phyloP scores from a whole-genome alignment of 768 basidiomycete species.

The Lepiota brunneoincarnata region DNA sequence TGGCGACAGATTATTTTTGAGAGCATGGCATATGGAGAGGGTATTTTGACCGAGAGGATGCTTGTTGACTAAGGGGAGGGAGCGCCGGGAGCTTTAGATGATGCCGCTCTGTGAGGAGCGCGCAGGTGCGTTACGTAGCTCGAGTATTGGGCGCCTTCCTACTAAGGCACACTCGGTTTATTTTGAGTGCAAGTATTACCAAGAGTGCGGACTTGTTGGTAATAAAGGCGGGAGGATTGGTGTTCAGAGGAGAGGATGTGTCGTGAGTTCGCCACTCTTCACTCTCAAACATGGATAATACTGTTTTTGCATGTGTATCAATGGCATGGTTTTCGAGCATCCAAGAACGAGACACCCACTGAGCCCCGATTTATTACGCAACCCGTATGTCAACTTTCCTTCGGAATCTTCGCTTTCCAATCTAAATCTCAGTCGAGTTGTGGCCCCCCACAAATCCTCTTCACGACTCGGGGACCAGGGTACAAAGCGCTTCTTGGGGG shows the following conservation, averaged over 20 bases:
- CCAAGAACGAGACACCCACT: not conserved
- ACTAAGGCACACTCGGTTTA: slow-evolving; percentile 41
- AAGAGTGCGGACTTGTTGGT: slow-evolving; percentile 20
- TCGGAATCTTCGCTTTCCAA: not conserved
- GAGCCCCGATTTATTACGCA: not conserved
- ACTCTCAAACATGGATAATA: slow-evolving; percentile 13
- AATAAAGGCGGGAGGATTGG: slow-evolving; percentile 10
- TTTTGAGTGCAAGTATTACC: slow-evolving; percentile 27
- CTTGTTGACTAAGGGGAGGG: slow-evolving; percentile 59
- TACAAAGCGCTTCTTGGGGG: not conserved
- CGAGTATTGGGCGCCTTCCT: slow-evolving; percentile 33
- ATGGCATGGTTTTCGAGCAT: slow-evolving; percentile 9
- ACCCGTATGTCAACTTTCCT: slow-evolving; percentile 4
- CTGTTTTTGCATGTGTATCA: slow-evolving; percentile 1
- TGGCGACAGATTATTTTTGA: slow-evolving; percentile 96
- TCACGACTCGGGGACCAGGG: not conserved
- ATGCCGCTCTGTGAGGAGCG: slow-evolving; percentile 30
- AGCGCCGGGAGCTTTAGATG: slow-evolving; percentile 13
- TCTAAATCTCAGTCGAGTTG: not conserved
- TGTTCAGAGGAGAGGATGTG: slow-evolving; percentile 17
- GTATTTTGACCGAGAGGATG: slow-evolving; percentile 82
- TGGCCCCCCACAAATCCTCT: not conserved
- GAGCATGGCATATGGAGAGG: slow-evolving; percentile 90
- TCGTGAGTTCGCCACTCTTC: slow-evolving; percentile 57
- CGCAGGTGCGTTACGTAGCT: slow-evolving; percentile 65